Evolutionary conservation across 225 moss, liverwort and hornwort species (phyloP).

Genomic region (Antitrichia curtipendula): DNA sequence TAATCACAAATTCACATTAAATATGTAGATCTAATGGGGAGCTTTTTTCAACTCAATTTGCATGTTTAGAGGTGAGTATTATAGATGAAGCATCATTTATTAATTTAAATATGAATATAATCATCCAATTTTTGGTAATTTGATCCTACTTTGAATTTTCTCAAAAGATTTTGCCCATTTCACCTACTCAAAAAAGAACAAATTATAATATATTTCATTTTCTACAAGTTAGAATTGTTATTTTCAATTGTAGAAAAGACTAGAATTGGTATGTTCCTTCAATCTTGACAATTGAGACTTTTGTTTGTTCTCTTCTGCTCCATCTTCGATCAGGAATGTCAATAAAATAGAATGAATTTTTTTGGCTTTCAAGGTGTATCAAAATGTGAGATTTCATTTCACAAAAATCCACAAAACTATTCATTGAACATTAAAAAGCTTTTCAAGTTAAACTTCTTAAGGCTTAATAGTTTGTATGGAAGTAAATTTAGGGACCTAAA

Average conservation of each 20-base stretch:
- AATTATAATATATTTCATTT: neutral
- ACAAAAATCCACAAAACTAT: neutral
- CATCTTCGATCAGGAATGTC: neutral
- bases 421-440: no score
- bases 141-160: neutral
- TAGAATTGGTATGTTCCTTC: neutral
- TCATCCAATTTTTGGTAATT: neutral
- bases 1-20: neutral
- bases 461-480: neutral
- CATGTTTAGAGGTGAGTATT: fast-evolving
- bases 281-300: neutral
- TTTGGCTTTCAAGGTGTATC: neutral
- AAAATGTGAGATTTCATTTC: neutral
- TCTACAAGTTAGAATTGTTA: neutral
- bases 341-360: no score
- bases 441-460: no score
- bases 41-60: neutral
- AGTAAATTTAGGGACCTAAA: no score
- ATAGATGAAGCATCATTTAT: neutral
- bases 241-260: neutral
- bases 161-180: neutral
- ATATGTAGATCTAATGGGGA: fast-evolving
- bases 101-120: neutral
- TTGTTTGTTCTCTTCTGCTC: neutral
- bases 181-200: neutral